Evolutionary conservation across 176 grass and related monocot genomes (phyloP).

Genomic region (Canna indica): DNA sequence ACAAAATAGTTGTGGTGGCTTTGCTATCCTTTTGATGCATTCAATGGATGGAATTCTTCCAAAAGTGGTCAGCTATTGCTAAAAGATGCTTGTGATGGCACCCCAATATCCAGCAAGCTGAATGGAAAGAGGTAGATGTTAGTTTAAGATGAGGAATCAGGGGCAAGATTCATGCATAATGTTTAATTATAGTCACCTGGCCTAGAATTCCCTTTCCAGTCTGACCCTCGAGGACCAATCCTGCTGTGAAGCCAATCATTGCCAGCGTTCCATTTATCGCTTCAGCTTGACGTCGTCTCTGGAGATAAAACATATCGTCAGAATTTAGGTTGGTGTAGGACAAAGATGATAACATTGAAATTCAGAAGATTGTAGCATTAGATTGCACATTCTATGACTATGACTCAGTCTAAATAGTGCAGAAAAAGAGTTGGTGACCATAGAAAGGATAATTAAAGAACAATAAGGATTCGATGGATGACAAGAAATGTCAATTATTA

Average conservation of each 20-base stretch:
- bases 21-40: not conserved
- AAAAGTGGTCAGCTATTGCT: not conserved
- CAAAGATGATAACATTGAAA: not conserved
- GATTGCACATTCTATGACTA: not conserved
- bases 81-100: constrained; percentile 43
- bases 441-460: not conserved
- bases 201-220: constrained; percentile 90
- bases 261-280: constrained; percentile 79
- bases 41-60: not conserved
- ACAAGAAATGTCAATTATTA: not conserved
- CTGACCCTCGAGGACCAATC: constrained; percentile 63
- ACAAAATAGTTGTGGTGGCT: not conserved
- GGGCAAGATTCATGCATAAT: not conserved
- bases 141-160: not conserved
- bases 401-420: not conserved
- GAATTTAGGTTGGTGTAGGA: constrained; percentile 5
- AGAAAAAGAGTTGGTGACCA: not conserved
- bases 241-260: constrained; percentile 81
- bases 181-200: constrained; percentile 42
- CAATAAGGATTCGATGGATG: not conserved
- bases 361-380: not conserved
- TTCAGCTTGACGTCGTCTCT: constrained; percentile 69
- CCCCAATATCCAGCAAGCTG: constrained; percentile 64
- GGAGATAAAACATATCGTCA: constrained; percentile 13
- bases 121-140: constrained; percentile 13